Conservation (phyloP, 2,329 filamentous ascomycete genomes). For the Colletotrichum chlorophyti region DNA sequence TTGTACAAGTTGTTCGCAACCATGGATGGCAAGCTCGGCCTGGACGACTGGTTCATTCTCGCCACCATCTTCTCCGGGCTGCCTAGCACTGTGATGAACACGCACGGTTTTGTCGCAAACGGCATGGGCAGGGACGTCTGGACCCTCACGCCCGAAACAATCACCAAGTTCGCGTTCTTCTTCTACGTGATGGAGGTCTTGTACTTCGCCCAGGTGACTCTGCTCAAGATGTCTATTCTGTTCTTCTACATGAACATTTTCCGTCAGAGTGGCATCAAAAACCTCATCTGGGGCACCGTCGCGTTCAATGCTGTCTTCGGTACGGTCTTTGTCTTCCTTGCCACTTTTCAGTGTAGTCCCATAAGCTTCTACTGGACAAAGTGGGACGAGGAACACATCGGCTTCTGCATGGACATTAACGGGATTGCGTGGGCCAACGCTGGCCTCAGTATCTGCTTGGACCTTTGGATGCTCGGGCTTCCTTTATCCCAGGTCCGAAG, state of each 20-base stretch:
- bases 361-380: conserved; percentile 58
- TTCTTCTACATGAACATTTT: conserved; percentile 65
- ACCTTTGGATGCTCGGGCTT: conserved; percentile 58
- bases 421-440: conserved; percentile 58
- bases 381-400: conserved; percentile 56
- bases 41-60: conserved; percentile 47
- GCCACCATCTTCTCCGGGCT: conserved; percentile 36
- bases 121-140: conserved; percentile 60
- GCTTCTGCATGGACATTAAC: conserved; percentile 57
- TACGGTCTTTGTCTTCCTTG: conserved; percentile 48
- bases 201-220: conserved; percentile 53
- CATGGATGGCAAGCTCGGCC: conserved; percentile 42
- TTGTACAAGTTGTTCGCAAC: conserved; percentile 41
- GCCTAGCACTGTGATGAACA: conserved; percentile 39
- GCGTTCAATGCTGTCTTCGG: conserved; percentile 47
- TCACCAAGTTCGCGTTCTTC: conserved; percentile 50
- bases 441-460: conserved; percentile 57
- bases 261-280: conserved; percentile 39
- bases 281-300: conserved; percentile 50
- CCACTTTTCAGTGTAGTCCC: conserved; percentile 58
- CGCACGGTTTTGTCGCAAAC: conserved; percentile 40
- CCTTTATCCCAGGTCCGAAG: conserved; percentile 52
- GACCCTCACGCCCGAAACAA: conserved; percentile 48
- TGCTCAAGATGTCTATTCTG: conserved; percentile 59
- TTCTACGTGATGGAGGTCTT: conserved; percentile 51